Evolutionary conservation across 2,329 filamentous ascomycete genomes (phyloP).

Genomic region (Podosphaera xanthii): DNA sequence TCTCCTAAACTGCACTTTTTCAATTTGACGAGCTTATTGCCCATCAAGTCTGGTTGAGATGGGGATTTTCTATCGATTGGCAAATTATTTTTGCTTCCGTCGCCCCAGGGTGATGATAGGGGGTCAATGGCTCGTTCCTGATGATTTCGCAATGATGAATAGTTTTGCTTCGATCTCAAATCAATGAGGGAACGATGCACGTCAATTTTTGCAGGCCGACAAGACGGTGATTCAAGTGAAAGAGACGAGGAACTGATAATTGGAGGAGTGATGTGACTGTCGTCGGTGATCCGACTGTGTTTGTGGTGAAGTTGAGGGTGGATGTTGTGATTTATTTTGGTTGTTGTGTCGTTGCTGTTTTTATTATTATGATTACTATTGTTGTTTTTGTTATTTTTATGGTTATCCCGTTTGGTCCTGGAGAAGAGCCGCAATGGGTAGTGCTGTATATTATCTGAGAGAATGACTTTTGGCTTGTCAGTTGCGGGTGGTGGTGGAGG

Average conservation of each 20-base stretch:
- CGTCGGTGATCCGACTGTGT: constrained; percentile 14
- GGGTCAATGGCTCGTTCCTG: constrained; percentile 7
- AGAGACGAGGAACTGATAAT: not conserved
- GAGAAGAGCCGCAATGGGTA: not conserved
- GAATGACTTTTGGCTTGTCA: not conserved
- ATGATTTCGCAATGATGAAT: constrained; percentile 13
- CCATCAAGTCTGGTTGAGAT: constrained; percentile 14
- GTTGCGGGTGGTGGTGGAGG: constrained; percentile 7
- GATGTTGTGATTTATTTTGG: constrained; percentile 6
- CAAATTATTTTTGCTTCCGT: constrained; percentile 6
- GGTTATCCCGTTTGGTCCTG: not conserved
- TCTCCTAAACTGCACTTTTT: constrained; percentile 11
- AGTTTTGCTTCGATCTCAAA: constrained; percentile 13
- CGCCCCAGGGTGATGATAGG: constrained; percentile 6
- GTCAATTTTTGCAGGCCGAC: not conserved
- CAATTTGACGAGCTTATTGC: constrained; percentile 13
- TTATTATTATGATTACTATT: not conserved
- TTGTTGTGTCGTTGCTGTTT: not conserved
- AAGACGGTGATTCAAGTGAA: not conserved
- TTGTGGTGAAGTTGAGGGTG: constrained; percentile 8
- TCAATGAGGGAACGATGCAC: constrained; percentile 1
- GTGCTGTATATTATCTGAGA: not conserved
- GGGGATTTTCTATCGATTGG: constrained; percentile 1
- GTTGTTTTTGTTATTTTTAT: constrained; percentile 7
- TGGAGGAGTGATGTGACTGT: constrained; percentile 2